Base-by-base conservation (phyloP, 1,139 yeast genomes). In the Magnusiomyces magnusii region DNA sequence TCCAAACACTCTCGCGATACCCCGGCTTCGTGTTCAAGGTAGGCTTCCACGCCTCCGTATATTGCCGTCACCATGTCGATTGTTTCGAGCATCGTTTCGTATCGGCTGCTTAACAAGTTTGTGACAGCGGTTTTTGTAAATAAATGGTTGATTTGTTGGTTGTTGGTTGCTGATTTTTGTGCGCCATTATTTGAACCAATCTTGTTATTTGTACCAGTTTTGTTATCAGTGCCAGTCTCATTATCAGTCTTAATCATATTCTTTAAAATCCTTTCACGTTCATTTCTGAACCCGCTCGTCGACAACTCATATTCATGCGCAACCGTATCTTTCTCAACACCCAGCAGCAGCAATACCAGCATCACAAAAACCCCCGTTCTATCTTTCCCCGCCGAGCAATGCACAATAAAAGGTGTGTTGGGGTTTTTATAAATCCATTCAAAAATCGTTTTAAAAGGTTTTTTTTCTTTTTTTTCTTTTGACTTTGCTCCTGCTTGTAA, bases 381-480 rank as follows among this genome's bases (percentile, higher is more conserved):
- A 69, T 90, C 96, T 69, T 88, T 89, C 1, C 96, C 96, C 0
- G 95, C 95, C 1, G 92, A 83, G 71, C 96, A 89, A 68, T 87
- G 95, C 69, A 85, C 82, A 5, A 86, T 73, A 62, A 87, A 75
- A 1, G 83, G 81, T 19, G 76, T 75, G 23, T 75, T 73, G 1
- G 79, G 78, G 39, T 76, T 69, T 62, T 85, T 87, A 53, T 84
- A 75, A 51, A 89, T 75, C 65, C 75, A 80, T 55, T 73, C 71
- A 64, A 86, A 82, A 39, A 86, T 76, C 1, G 69, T 68, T 56
- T 72, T 76, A 36, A 39, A 36, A n/a, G n/a, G n/a, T n/a, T n/a
- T n/a, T n/a, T n/a, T n/a, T n/a, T n/a, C n/a, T n/a, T n/a, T n/a
- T n/a, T n/a, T n/a, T n/a, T n/a, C n/a, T n/a, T n/a, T 3, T n/a